Conservation (phyloP, 257 asterid species). For the Rhazya stricta region DNA sequence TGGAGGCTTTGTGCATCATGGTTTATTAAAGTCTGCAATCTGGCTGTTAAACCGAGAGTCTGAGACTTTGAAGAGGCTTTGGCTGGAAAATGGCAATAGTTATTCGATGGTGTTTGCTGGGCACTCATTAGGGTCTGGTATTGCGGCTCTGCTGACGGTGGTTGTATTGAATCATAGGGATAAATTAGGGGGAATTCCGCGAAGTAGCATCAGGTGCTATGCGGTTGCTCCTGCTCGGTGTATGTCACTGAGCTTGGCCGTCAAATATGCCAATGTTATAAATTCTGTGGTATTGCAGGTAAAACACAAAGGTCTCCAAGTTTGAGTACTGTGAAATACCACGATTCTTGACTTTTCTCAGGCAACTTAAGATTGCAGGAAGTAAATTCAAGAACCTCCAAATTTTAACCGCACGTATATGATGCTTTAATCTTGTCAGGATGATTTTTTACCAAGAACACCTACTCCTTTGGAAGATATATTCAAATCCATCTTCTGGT, state of each 20-base stretch:
- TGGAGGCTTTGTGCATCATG: conserved; percentile 94
- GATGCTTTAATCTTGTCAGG: conserved; percentile 36
- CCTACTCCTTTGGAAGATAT: conserved; percentile 95
- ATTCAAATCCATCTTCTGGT: conserved; percentile 89
- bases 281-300: conserved; percentile 91
- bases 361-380: not conserved
- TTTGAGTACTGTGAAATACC: not conserved
- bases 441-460: conserved; percentile 94
- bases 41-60: conserved; percentile 72
- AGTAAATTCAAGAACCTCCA: not conserved
- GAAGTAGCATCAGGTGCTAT: conserved; percentile 67
- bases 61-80: conserved; percentile 52
- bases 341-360: not conserved
- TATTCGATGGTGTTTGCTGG: conserved; percentile 81
- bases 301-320: not conserved
- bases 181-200: conserved; percentile 65
- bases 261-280: conserved; percentile 81
- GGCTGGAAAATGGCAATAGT: conserved; percentile 70
- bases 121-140: conserved; percentile 93
- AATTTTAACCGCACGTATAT: not conserved
- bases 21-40: conserved; percentile 71
- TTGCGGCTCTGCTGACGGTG: conserved; percentile 63
- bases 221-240: conserved; percentile 93
- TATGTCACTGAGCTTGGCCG: conserved; percentile 92
- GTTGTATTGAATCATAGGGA: conserved; percentile 72